Conservation (phyloP, 768 basidiomycete genomes). For the Phaeotremella fagi region DNA sequence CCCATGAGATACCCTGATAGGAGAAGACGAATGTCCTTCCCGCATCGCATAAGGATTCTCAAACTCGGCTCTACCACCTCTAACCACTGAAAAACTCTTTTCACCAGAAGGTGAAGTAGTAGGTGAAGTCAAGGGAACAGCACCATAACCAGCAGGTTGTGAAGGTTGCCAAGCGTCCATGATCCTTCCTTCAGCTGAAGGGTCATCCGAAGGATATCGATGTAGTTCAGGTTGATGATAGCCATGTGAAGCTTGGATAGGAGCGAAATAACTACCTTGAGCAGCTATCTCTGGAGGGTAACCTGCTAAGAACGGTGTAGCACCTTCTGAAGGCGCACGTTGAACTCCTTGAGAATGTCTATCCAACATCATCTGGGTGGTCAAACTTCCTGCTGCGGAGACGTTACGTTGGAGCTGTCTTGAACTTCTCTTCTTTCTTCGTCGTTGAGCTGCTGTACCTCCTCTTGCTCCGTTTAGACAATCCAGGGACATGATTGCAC, state of each 20-base stretch:
- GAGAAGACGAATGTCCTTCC: background rate
- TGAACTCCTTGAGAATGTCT: constrained; percentile 37
- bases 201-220: constrained; percentile 59
- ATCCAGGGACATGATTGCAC: constrained; percentile 67
- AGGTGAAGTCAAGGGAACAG: constrained; percentile 23
- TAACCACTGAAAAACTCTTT: constrained; percentile 78
- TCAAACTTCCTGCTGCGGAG: constrained; percentile 36
- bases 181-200: constrained; percentile 64
- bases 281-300: constrained; percentile 7
- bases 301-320: constrained; percentile 19
- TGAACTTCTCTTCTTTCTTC: constrained; percentile 32
- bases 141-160: constrained; percentile 11
- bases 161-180: constrained; percentile 76
- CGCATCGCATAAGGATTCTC: constrained; percentile 68
- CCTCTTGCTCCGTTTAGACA: constrained; percentile 64
- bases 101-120: constrained; percentile 21
- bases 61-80: constrained; percentile 80
- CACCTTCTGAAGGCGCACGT: constrained; percentile 16
- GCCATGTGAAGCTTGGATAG: constrained; percentile 11
- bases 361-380: constrained; percentile 49
- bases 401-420: constrained; percentile 40
- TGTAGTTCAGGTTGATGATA: constrained; percentile 22
- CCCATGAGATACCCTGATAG: constrained; percentile 5
- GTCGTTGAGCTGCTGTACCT: constrained; percentile 48
- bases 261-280: constrained; percentile 21